Base-by-base conservation (phyloP, 2,329 filamentous ascomycete species). In the Chalaropsis ovoidea region DNA sequence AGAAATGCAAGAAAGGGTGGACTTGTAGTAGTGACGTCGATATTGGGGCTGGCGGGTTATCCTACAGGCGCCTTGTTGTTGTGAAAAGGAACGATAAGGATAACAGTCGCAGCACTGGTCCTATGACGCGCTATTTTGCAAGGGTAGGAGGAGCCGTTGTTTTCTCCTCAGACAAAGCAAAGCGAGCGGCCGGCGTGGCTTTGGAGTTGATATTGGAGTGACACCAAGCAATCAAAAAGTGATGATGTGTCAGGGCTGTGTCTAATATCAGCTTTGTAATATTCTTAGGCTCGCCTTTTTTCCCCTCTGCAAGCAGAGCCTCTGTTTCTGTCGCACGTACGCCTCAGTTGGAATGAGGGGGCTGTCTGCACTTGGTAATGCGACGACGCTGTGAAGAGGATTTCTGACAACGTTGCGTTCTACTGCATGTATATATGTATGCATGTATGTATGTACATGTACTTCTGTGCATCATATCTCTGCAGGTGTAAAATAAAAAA, bases 111-210 rank as follows among this genome's bases (percentile, higher is more conserved):
- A 56, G 13, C 27, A 19, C 24, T 2, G 52, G 52, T 56, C 52
- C 31, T 56, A 39, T 56, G 52, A 56, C 52, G 27, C 52, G 52
- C 24, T 56, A 56, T 56, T 35, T 56, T 56, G 27, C 52, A 56
- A 22, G 52, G 52, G 49, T 5, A 35, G 4, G 24, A 6, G 15
- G 24, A 10, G 24, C 7, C 2, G 13, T 31, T 31, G 49, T 31
- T 24, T 24, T 13, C 11, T 17, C 49, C 22, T 22, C 11, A 24
- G 49, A 24, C 22, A 56, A 22, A 24, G 35, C 52, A 31, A 56
- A 19, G 52, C 24, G 24, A 52, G 24, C 10, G 47, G 17, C 35
- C 8, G 47, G 3, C 8, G 47, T 52, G 19, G 13, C 10, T 24
- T 13, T 24, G 7, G 45, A 22, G 45, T 49, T 22, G 22, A 22